Percentiles rank a stretch among this genome's conserved stretches.
Evolutionary conservation across 1,284 basidiomycete genomes (phyloP).

Genomic region (Leccinum fallax): DNA sequence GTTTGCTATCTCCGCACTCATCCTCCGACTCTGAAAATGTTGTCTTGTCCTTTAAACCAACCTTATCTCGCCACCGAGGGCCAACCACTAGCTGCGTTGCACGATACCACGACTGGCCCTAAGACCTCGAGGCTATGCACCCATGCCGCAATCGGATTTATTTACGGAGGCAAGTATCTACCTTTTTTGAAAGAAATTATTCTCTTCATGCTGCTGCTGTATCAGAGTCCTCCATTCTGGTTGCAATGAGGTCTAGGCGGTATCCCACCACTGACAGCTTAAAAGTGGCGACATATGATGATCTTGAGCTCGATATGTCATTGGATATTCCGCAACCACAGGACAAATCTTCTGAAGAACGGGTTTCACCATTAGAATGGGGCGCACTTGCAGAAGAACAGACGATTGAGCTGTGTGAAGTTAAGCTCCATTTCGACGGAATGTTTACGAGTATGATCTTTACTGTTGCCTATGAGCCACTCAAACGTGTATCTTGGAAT

Average conservation of each 20-base stretch:
- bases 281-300: conserved; percentile 35
- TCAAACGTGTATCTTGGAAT: conserved; percentile 21
- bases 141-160: conserved; percentile 62
- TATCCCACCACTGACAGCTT: conserved; percentile 41
- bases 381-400: conserved; percentile 65
- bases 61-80: conserved; percentile 39
- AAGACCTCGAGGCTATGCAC: conserved; percentile 54
- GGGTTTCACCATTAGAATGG: conserved; percentile 48
- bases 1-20: conserved; percentile 53
- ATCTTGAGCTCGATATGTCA: conserved; percentile 49
- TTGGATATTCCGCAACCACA: conserved; percentile 39
- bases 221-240: conserved; percentile 59
- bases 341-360: conserved; percentile 29
- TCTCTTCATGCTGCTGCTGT: conserved; percentile 8
- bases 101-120: conserved; percentile 39
- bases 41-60: conserved; percentile 52
- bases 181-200: no score
- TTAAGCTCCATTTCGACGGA: conserved; percentile 53
- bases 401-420: conserved; percentile 62
- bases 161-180: conserved; percentile 55
- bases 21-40: conserved; percentile 40
- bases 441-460: conserved; percentile 41
- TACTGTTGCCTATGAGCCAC: not conserved
- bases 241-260: conserved; percentile 63
- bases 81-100: conserved; percentile 28